Percentiles rank a stretch among this genome's conserved stretches.
Conservation (phyloP, 2,329 filamentous ascomycete genomes). For the Domatiomyces catenatus region DNA sequence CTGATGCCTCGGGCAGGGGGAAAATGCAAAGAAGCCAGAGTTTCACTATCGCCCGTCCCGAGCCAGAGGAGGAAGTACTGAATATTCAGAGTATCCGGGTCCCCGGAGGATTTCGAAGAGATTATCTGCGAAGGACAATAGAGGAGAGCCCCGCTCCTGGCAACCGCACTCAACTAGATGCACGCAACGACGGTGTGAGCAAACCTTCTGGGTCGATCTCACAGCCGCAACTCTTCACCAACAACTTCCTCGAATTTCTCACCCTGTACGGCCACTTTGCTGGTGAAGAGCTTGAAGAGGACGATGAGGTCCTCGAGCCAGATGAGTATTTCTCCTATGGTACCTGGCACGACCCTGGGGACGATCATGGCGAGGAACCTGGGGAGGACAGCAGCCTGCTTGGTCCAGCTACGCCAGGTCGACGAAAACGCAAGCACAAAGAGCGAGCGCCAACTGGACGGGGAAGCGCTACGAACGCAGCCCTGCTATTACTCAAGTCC, state of each 20-base stretch:
- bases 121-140: constrained; percentile 68
- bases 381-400: constrained; percentile 78
- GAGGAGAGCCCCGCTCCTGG: constrained; percentile 44
- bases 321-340: constrained; percentile 87
- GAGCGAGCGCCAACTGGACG: constrained; percentile 57
- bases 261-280: constrained; percentile 95
- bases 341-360: constrained; percentile 41
- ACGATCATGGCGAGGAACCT: constrained; percentile 49
- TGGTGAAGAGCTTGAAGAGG: constrained; percentile 89
- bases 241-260: constrained; percentile 88
- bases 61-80: constrained; percentile 62
- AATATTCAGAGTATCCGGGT: constrained; percentile 85
- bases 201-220: constrained; percentile 23
- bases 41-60: constrained; percentile 62
- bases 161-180: constrained; percentile 23
- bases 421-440: constrained; percentile 61
- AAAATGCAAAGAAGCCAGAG: constrained; percentile 66
- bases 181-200: constrained; percentile 17
- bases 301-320: constrained; percentile 73
- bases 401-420: constrained; percentile 50
- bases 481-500: constrained; percentile 79
- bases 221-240: constrained; percentile 58
- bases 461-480: constrained; percentile 63
- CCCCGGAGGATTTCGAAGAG: constrained; percentile 81
- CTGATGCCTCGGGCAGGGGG: constrained; percentile 46